phyloP scores from a whole-genome alignment of 768 basidiomycete genomes.

The Antrodiella citrinella region DNA sequence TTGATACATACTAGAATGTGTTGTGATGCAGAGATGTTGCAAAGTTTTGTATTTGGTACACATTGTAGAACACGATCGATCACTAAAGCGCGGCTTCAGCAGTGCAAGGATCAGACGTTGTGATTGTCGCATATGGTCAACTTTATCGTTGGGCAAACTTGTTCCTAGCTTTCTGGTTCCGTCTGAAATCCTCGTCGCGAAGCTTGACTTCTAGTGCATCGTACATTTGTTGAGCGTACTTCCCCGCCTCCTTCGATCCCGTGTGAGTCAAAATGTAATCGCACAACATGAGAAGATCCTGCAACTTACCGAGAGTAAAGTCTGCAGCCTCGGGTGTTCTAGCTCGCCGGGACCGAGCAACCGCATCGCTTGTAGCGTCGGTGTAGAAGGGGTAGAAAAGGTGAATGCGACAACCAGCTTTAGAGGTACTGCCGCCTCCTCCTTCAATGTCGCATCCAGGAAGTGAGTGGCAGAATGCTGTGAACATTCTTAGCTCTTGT shows the following conservation, averaged over 20 bases:
- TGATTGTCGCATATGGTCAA: too few relatives aligned
- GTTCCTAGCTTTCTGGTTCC: constrained; percentile 52
- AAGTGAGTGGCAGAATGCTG: constrained; percentile 57
- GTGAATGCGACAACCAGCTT: constrained; percentile 60
- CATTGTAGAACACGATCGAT: not conserved
- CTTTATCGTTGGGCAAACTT: constrained; percentile 30
- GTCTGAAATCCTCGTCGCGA: constrained; percentile 52
- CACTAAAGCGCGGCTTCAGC: not conserved
- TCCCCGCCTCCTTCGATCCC: constrained; percentile 58
- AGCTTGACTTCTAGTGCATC: constrained; percentile 54
- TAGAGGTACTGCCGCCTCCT: constrained; percentile 61
- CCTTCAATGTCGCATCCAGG: constrained; percentile 64
- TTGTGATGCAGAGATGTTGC: too few relatives aligned
- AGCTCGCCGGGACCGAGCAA: constrained; percentile 58
- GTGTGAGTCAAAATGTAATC: not conserved
- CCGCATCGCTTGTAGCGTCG: constrained; percentile 54
- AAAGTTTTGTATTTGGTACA: too few relatives aligned
- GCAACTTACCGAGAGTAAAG: constrained; percentile 44
- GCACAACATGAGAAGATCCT: not conserved
- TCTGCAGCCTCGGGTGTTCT: constrained; percentile 36
- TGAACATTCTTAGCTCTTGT: not conserved
- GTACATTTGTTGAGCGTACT: constrained; percentile 51
- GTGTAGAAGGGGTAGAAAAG: constrained; percentile 31
- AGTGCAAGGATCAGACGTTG: too few relatives aligned
- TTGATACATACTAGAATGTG: too few relatives aligned